These are phyloP conservation scores for Cucumis sativus DNA, from an alignment of 306 rosid species.

Conservation along the genomic window DNA sequence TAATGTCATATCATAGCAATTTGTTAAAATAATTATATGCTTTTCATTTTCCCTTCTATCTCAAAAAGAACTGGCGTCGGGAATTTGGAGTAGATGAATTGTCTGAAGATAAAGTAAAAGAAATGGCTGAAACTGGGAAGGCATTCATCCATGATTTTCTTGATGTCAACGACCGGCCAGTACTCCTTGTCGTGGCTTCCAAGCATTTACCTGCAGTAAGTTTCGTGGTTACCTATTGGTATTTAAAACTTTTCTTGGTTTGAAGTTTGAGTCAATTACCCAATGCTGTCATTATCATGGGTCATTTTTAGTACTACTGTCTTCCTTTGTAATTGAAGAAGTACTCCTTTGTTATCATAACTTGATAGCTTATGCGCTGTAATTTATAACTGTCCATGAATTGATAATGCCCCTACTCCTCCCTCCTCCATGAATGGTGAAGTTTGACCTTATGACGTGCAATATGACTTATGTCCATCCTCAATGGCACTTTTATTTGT, in stretches of 20 bases:
- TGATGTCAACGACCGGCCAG: constrained; percentile 64
- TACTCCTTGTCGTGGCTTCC: constrained; percentile 64
- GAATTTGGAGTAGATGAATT: constrained; percentile 64
- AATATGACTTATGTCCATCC: not conserved
- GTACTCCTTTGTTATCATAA: not conserved
- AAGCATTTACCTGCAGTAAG: constrained; percentile 76
- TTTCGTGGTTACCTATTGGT: not conserved
- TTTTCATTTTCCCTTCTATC: constrained; percentile 17
- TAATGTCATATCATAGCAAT: not conserved
- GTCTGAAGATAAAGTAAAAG: constrained; percentile 53
- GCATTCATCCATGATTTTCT: constrained; percentile 61
- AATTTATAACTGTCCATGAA: not conserved
- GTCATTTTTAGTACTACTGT: not conserved
- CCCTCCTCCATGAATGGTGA: not conserved
- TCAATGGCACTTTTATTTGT: not conserved
- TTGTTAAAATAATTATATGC: not conserved
- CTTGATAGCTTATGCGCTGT: not conserved
- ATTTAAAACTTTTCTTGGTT: not conserved
- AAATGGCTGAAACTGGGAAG: constrained; percentile 66
- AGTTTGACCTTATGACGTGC: not conserved
- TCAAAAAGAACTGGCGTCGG: constrained; percentile 82
- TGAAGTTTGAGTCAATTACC: not conserved
- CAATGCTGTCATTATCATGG: not conserved
- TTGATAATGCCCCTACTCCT: not conserved
- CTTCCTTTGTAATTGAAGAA: not conserved